phyloP scores from a whole-genome alignment of 176 grass and related monocot species.

The Saccharum spontaneum region DNA sequence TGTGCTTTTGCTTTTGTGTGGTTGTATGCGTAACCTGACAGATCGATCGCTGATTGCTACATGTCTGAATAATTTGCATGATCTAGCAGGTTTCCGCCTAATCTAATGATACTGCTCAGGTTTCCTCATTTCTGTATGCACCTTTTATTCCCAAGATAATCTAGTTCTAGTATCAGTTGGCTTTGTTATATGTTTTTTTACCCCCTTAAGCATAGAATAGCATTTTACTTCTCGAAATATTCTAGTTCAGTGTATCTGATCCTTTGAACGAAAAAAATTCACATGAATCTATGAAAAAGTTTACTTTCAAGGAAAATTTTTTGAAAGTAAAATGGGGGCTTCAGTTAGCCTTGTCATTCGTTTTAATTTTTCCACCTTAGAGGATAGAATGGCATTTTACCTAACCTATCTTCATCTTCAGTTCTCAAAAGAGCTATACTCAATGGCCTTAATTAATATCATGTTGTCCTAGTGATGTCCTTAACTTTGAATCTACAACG shows the following conservation, averaged over 20 bases:
- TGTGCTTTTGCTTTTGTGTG: conserved; percentile 29
- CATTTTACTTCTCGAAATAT: neutral
- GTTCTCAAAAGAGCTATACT: neutral
- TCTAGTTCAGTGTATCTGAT: too few species aligned
- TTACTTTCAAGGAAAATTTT: too few species aligned
- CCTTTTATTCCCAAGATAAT: neutral
- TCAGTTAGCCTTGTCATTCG: too few species aligned
- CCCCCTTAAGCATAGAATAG: neutral
- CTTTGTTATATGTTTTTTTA: too few species aligned
- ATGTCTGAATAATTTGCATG: conserved; percentile 39
- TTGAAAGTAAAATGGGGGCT: too few species aligned
- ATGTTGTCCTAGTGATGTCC: neutral
- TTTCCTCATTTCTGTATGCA: neutral
- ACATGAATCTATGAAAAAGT: too few species aligned
- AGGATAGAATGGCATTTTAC: neutral
- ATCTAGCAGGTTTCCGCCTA: neutral
- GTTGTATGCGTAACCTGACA: neutral
- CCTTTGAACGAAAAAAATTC: too few species aligned
- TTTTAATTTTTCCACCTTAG: neutral
- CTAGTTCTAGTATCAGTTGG: neutral
- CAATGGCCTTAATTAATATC: neutral
- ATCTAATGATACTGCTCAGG: neutral
- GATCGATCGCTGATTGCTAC: conserved; percentile 33
- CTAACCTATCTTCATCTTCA: neutral
- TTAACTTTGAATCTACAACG: neutral